Evolutionary conservation across 371 early-diverging fungal genomes (phyloP).

Genomic region (Mucor racemosus): DNA sequence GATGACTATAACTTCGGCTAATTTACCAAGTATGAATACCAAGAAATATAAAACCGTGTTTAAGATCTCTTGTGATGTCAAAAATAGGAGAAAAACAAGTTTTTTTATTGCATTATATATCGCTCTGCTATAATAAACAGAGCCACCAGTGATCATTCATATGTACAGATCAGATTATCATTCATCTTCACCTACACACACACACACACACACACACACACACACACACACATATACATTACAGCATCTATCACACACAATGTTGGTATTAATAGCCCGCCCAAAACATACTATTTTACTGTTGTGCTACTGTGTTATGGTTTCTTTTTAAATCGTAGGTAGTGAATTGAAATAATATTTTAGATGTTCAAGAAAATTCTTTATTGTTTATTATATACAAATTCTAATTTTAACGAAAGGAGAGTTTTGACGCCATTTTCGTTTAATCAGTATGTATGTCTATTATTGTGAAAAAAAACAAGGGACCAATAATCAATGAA

Average conservation of each 20-base stretch:
- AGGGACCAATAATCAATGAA: constrained; percentile 4
- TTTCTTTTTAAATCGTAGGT: background rate
- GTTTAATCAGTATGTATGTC: background rate
- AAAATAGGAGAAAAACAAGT: background rate
- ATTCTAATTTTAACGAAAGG: too few relatives aligned
- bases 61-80: background rate
- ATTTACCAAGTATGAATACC: background rate
- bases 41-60: background rate
- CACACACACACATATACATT: too few relatives aligned
- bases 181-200: too few relatives aligned
- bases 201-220: too few relatives aligned
- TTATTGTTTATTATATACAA: too few relatives aligned
- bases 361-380: background rate
- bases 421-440: constrained; percentile 2
- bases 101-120: background rate
- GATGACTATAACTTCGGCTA: background rate
- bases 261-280: too few relatives aligned
- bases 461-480: background rate
- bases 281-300: background rate
- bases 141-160: background rate
- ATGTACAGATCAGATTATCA: background rate
- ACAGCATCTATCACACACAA: too few relatives aligned
- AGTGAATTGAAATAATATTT: background rate
- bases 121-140: background rate
- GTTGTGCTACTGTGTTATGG: background rate